Evolutionary conservation across 495 filamentous ascomycete species (phyloP).

Genomic region (Delitschia confertaspora): DNA sequence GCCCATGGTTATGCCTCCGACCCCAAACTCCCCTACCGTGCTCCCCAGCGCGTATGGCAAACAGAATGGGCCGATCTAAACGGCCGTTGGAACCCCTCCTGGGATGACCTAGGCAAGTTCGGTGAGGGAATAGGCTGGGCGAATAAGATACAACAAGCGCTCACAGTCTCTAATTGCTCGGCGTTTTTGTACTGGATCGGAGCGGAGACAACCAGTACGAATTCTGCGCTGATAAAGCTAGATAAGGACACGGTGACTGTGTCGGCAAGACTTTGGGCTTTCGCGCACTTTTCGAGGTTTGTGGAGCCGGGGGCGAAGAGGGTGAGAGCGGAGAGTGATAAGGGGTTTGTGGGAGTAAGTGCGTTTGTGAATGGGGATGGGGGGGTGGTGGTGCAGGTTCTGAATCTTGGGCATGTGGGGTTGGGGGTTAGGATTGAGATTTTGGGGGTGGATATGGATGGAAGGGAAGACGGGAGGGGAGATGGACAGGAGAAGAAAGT

Average conservation of each 20-base stretch:
- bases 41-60: slow-evolving; percentile 40
- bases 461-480: too few species aligned
- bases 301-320: slow-evolving; percentile 43
- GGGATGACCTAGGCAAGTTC: slow-evolving; percentile 40
- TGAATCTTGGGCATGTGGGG: slow-evolving; percentile 36
- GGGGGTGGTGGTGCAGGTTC: slow-evolving; percentile 37
- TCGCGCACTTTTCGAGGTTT: slow-evolving; percentile 40
- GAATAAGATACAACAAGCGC: slow-evolving; percentile 40
- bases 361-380: slow-evolving; percentile 45
- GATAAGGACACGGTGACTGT: slow-evolving; percentile 39
- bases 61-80: slow-evolving; percentile 46
- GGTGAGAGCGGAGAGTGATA: slow-evolving; percentile 34
- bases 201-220: slow-evolving; percentile 27
- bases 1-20: slow-evolving; percentile 42
- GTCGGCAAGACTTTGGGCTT: slow-evolving; percentile 44
- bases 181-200: slow-evolving; percentile 49
- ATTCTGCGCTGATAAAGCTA: slow-evolving; percentile 28
- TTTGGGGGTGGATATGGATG: background rate
- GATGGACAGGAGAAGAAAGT: too few species aligned
- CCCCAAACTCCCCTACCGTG: slow-evolving; percentile 35
- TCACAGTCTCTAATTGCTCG: slow-evolving; percentile 39
- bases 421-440: background rate
- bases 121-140: slow-evolving; percentile 52
- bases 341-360: slow-evolving; percentile 34
- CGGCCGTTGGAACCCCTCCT: slow-evolving; percentile 40